phyloP scores from a whole-genome alignment of 2,329 filamentous ascomycete genomes.

The Didymella pomorum region DNA sequence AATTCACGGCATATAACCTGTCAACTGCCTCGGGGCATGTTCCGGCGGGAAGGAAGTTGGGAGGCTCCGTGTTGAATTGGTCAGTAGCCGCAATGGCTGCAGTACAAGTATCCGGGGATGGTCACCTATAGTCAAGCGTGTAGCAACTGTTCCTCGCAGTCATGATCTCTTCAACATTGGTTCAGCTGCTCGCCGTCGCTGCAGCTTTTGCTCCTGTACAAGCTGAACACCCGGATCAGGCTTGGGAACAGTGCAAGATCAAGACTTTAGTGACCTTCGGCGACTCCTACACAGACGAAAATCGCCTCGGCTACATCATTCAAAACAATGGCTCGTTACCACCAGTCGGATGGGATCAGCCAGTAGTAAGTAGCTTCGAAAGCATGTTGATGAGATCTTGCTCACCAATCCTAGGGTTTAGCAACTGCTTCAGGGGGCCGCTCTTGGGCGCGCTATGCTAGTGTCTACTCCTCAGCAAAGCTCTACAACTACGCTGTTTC shows the following conservation, averaged over 20 bases:
- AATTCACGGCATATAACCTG: conserved; percentile 21
- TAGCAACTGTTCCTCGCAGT: conserved; percentile 9
- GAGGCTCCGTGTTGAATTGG: conserved; percentile 17
- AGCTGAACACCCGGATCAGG: conserved; percentile 22
- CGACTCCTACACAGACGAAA: conserved; percentile 80
- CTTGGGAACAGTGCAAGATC: conserved; percentile 59
- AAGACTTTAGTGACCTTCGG: conserved; percentile 74
- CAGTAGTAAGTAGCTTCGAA: conserved; percentile 48
- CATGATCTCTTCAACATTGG: conserved; percentile 23
- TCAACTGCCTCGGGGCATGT: conserved; percentile 10
- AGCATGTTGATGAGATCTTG: background rate
- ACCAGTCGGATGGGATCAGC: conserved; percentile 65
- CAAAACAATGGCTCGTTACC: conserved; percentile 65
- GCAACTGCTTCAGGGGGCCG: conserved; percentile 70
- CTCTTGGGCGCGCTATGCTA: conserved; percentile 73
- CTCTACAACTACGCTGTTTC: conserved; percentile 74
- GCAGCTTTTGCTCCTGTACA: conserved; percentile 30
- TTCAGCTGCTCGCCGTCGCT: conserved; percentile 31
- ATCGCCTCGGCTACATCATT: conserved; percentile 69
- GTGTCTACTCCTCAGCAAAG: conserved; percentile 64
- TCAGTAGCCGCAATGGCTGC: background rate
- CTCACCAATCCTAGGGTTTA: conserved; percentile 48
- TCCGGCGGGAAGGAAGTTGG: conserved; percentile 25
- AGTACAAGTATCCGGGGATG: conserved; percentile 28
- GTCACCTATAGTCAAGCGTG: background rate